Base-by-base conservation (phyloP, 1,139 yeast genomes). In the Lodderomyces margitis region DNA sequence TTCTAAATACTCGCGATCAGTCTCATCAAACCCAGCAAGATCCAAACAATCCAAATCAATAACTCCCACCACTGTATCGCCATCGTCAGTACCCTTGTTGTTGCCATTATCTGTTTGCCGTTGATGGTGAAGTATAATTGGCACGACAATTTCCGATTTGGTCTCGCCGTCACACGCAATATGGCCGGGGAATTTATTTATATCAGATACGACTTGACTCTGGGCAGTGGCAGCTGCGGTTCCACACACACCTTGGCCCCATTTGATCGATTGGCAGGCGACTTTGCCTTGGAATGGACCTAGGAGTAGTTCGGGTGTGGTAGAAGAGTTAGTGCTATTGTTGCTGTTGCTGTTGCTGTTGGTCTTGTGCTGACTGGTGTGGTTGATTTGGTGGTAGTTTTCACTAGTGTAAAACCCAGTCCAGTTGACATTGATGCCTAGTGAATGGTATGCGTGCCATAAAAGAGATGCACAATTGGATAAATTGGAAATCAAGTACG, bases 281-380 rank as follows among this genome's bases (percentile, higher is more conserved):
- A 92, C 98, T 60, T 88, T 88, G 1, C 98, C 98, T 61, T 88
- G 96, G 60, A 92, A 92, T 7, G 98, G 98, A 0, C 95, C 98
- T 36, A 92, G 69, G 24, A 87, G 74, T 42, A 92, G 68, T 53
- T 75, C 79, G 49, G 41, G 75, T 71, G 4, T 37, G 36, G 35
- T 15, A 11, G 17, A 15, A 24, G 24, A 16, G 4, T 17, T 6
- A 5, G 17, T 21, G 14, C 3, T 14, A n/a, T 4, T 19, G 35
- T 7, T 6, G 35, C 10, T 32, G 3, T 20, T 8, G 15, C 16
- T 11, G 15, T 27, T 27, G 15, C 10, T 12, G 30, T 4, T 27
- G 11, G n/a, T n/a, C n/a, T n/a, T n/a, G n/a, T n/a, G n/a, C n/a
- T n/a, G n/a, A n/a, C n/a, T 28, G 32, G 4, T 11, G 6, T 15